phyloP scores from a whole-genome alignment of 2,329 filamentous ascomycete species.

The Fusarium incarnatum region DNA sequence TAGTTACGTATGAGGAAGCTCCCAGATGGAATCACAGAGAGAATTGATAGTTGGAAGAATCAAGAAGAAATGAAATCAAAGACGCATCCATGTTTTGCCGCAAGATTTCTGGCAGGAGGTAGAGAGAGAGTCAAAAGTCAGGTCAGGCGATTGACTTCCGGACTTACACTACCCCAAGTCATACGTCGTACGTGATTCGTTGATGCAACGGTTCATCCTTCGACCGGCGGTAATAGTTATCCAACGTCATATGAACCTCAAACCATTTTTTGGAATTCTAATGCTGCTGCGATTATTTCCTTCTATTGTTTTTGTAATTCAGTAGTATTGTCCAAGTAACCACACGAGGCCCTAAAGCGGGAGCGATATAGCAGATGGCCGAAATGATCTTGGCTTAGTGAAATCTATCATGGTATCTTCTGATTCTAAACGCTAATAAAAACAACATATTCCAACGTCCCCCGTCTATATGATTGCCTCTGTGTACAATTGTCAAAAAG shows the following conservation, averaged over 20 bases:
- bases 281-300: neutral
- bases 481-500: neutral
- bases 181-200: conserved; percentile 18
- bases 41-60: conserved; percentile 10
- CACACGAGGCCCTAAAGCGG: neutral
- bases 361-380: neutral
- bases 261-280: neutral
- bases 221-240: neutral
- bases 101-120: neutral
- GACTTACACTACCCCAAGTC: conserved; percentile 26
- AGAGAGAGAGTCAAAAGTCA: conserved; percentile 2
- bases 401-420: neutral
- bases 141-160: conserved; percentile 40
- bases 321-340: neutral
- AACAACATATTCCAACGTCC: neutral
- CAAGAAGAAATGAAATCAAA: conserved; percentile 22
- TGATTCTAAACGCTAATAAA: neutral
- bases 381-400: neutral
- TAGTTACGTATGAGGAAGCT: neutral
- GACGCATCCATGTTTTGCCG: conserved; percentile 29
- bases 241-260: neutral
- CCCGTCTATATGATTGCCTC: neutral
- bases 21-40: neutral
- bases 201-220: conserved; percentile 1
- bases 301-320: neutral